phyloP scores from a whole-genome alignment of 495 filamentous ascomycete species.

The Xylaria grammica region DNA sequence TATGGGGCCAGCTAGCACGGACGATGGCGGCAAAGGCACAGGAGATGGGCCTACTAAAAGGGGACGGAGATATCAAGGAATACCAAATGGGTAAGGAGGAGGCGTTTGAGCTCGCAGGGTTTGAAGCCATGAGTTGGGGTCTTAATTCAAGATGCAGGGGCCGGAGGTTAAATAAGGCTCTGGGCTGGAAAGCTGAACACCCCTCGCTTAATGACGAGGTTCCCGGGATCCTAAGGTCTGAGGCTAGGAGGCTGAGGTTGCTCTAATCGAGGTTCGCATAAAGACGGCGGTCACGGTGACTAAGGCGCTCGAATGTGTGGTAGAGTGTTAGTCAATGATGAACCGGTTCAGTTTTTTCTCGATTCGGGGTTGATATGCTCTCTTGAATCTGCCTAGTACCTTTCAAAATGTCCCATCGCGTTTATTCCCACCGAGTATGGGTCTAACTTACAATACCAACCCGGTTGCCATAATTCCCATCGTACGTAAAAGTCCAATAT shows the following conservation, averaged over 20 bases:
- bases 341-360: no score
- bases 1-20: conserved; percentile 67
- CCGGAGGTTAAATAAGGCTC: conserved; percentile 51
- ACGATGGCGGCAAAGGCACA: conserved; percentile 61
- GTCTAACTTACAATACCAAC: no score
- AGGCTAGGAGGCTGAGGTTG: conserved; percentile 34
- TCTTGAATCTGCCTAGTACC: neutral
- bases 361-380: no score
- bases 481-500: neutral
- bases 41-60: conserved; percentile 62
- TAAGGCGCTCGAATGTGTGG: neutral
- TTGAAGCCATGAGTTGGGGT: conserved; percentile 57
- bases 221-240: conserved; percentile 52
- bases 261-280: neutral
- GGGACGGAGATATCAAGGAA: conserved; percentile 47
- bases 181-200: conserved; percentile 59
- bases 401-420: no score
- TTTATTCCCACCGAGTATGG: no score
- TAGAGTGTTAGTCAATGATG: no score
- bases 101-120: conserved; percentile 36
- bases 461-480: neutral
- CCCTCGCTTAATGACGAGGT: conserved; percentile 53
- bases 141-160: conserved; percentile 58
- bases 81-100: conserved; percentile 24
- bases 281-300: neutral